Base-by-base conservation (phyloP, 345 rosid species). In the Odontarrhena argentea region DNA sequence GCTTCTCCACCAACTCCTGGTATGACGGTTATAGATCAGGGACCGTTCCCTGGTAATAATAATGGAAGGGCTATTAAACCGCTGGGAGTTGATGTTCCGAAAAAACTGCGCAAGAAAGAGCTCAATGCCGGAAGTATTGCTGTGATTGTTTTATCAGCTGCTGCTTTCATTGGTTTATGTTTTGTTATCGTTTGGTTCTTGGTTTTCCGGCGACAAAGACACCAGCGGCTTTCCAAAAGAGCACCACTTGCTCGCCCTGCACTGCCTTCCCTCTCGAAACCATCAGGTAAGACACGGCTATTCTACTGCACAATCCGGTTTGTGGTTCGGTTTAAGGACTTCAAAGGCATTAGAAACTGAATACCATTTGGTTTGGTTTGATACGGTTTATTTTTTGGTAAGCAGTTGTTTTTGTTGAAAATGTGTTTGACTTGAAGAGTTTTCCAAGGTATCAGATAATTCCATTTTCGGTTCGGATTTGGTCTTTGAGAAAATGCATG, bases 1-100 rank as follows among this genome's bases (percentile, higher is more conserved):
- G 84, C 91, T 42, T 83, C 99, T 66, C 99, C 98, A 1, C 98
- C 98, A 57, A 74, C 86, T 56, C 81, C 91, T 0, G 81, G 76
- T 58, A 78, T 74, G 78, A 50, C 65, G 46, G 81, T 85, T 24
- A 72, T 77, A 15, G 89, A 88, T 80, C 84, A 56, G 26, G 92
- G 84, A 14, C 91, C 99, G 37, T 90, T 71, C 75, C 53, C 92
- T 0, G 87, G 86, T 63, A 71, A 49, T 73, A 80, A 79, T 60
- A 55, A 67, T n/a, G 76, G 73, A 42, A 71, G 65, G 60, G 71
- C 77, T 4, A 63, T 77, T 72, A 94, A 88, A 77, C 99, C 99
- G 11, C 74, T 88, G 0, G 99, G 97, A n/a, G 97, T 91, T 60
- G 87, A 86, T 74, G 86, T 88, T 63, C 80, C 65, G 4, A 86